phyloP scores from a whole-genome alignment of 2,329 filamentous ascomycete species.

The Trichophyton benhamiae region DNA sequence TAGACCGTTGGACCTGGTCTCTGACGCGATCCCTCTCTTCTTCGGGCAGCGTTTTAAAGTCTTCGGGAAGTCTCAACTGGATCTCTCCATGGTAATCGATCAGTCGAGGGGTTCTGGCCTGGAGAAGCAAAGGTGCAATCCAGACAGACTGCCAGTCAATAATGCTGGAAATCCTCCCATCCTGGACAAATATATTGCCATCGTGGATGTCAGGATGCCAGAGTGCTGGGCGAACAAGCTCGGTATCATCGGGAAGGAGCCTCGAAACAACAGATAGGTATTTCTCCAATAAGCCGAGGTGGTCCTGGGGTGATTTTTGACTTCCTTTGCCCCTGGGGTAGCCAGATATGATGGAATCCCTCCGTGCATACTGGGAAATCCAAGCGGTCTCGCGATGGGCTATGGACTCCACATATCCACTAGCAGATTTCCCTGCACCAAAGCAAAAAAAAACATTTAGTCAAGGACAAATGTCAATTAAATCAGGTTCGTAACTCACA shows the following conservation, averaged over 20 bases:
- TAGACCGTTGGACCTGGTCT: slow-evolving; percentile 8
- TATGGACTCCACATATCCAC: slow-evolving; percentile 7
- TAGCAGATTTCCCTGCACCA: slow-evolving; percentile 22
- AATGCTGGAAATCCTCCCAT: slow-evolving; percentile 23
- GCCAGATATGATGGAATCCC: background rate
- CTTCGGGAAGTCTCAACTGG: slow-evolving; percentile 16
- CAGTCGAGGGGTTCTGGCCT: background rate
- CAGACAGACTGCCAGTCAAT: slow-evolving; percentile 18
- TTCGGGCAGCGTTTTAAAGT: slow-evolving; percentile 15
- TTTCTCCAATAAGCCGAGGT: slow-evolving; percentile 7
- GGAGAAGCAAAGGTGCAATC: slow-evolving; percentile 1
- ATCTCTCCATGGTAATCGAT: slow-evolving; percentile 19
- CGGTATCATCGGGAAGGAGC: slow-evolving; percentile 9
- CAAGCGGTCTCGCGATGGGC: slow-evolving; percentile 8
- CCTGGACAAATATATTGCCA: slow-evolving; percentile 30
- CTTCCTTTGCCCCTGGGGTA: slow-evolving; percentile 8
- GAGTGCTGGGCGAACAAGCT: slow-evolving; percentile 21
- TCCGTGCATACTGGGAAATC: background rate
- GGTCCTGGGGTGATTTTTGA: background rate
- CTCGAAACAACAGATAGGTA: background rate
- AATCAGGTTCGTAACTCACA: slow-evolving; percentile 20
- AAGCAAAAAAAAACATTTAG: background rate
- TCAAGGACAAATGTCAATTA: background rate
- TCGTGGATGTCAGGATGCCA: slow-evolving; percentile 32
- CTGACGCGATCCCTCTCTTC: slow-evolving; percentile 11